Percentiles rank a stretch among this genome's conserved stretches.
Conservation (phyloP, 2,329 filamentous ascomycete species). For the Aspergillus sp. region DNA sequence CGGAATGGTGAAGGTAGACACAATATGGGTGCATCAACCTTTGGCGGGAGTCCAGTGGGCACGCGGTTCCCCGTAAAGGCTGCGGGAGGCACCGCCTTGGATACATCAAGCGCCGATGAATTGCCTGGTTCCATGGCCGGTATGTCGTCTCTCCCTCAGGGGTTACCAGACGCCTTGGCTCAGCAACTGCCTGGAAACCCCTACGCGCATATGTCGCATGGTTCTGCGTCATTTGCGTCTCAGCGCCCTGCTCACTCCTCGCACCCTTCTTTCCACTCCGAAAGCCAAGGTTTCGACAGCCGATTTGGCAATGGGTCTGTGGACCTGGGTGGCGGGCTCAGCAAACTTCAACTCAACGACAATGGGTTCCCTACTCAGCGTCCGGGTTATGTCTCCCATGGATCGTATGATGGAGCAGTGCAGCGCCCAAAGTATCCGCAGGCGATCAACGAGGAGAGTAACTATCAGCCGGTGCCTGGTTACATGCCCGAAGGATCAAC, state of each 20-base stretch:
- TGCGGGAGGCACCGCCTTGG: conserved; percentile 16
- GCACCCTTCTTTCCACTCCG: conserved; percentile 33
- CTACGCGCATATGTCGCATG: conserved; percentile 29
- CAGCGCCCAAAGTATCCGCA: conserved; percentile 35
- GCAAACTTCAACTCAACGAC: conserved; percentile 30
- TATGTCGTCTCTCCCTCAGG: conserved; percentile 21
- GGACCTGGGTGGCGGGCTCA: conserved; percentile 25
- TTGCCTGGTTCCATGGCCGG: conserved; percentile 19
- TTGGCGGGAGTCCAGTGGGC: conserved; percentile 23
- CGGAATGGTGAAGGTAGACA: conserved; percentile 28
- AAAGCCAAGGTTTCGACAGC: conserved; percentile 26
- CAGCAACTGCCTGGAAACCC: conserved; percentile 17
- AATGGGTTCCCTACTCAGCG: conserved; percentile 28
- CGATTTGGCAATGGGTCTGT: conserved; percentile 21
- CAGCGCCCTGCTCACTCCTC: conserved; percentile 30
- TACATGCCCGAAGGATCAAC: conserved; percentile 21
- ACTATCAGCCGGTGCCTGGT: conserved; percentile 18
- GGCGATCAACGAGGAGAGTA: conserved; percentile 18
- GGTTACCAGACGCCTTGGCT: conserved; percentile 20
- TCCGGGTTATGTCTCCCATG: conserved; percentile 22
- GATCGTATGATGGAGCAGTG: conserved; percentile 41
- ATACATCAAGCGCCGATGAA: conserved; percentile 23
- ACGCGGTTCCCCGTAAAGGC: conserved; percentile 25
- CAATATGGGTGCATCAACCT: conserved; percentile 24
- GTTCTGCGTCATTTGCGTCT: conserved; percentile 23